phyloP scores from a whole-genome alignment of 495 filamentous ascomycete species.

The Podospora comata region DNA sequence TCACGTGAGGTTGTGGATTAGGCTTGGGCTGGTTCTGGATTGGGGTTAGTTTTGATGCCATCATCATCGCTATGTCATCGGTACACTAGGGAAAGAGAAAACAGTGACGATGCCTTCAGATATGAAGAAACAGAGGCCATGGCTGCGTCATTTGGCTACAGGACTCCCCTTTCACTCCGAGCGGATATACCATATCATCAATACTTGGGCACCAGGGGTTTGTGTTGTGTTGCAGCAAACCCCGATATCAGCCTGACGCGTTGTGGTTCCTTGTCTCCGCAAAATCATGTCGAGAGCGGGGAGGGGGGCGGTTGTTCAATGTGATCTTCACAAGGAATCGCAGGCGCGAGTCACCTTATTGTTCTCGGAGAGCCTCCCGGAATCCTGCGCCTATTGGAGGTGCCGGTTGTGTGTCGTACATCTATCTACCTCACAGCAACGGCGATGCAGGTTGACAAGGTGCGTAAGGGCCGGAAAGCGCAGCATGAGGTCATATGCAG shows the following conservation, averaged over 20 bases:
- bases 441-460: not conserved
- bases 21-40: no score
- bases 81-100: no score
- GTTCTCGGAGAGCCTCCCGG: not conserved
- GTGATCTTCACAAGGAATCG: not conserved
- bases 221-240: not conserved
- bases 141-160: not conserved
- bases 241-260: not conserved
- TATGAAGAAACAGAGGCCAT: not conserved
- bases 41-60: no score
- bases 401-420: not conserved
- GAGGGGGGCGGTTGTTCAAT: not conserved
- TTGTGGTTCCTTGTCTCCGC: not conserved
- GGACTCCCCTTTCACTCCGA: not conserved
- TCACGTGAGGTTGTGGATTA: not conserved
- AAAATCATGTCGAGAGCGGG: not conserved
- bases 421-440: not conserved
- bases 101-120: not conserved
- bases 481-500: not conserved
- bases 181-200: not conserved
- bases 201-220: not conserved
- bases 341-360: not conserved
- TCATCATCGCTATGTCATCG: not conserved
- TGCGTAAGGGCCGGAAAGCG: not conserved
- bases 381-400: not conserved